These are phyloP conservation scores for Verticillium longisporum DNA, from an alignment of 2,329 filamentous ascomycete species.

Conservation along the genomic window DNA sequence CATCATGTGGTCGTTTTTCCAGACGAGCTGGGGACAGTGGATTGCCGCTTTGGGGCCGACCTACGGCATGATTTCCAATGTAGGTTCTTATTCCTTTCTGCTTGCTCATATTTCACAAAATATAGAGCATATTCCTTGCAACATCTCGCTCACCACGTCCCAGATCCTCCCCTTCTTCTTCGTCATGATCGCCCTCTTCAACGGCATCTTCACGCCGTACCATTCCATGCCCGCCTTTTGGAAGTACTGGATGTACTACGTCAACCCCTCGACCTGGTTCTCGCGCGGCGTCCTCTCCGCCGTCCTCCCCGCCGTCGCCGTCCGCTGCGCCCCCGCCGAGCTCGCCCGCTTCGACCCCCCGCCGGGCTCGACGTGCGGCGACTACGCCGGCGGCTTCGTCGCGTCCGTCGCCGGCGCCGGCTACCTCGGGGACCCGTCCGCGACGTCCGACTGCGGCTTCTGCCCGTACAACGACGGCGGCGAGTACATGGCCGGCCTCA, in stretches of 20 bases:
- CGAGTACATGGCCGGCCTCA: constrained; percentile 57
- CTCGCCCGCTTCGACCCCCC: constrained; percentile 50
- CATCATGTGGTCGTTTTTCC: constrained; percentile 71
- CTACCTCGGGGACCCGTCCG: constrained; percentile 56
- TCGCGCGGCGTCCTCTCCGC: constrained; percentile 7
- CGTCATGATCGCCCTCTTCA: constrained; percentile 70
- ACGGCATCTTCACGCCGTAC: constrained; percentile 52
- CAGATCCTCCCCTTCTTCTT: constrained; percentile 71
- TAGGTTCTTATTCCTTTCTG: constrained; percentile 16
- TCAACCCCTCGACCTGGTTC: constrained; percentile 11
- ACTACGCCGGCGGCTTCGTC: constrained; percentile 59
- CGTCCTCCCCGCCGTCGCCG: constrained; percentile 12
- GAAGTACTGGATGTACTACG: constrained; percentile 24
- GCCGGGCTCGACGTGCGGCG: constrained; percentile 52
- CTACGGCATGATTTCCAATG: constrained; percentile 72
- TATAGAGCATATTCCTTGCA: too few relatives aligned
- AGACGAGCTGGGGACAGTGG: constrained; percentile 73
- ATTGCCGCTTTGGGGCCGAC: constrained; percentile 75
- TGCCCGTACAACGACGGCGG: constrained; percentile 53
- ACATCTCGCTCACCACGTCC: not conserved
- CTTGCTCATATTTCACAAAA: too few relatives aligned
- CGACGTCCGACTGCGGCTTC: constrained; percentile 57
- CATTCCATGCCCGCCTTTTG: constrained; percentile 27
- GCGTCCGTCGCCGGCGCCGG: constrained; percentile 35
- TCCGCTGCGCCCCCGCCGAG: constrained; percentile 33